phyloP scores from a whole-genome alignment of 495 filamentous ascomycete genomes.

The Talaromyces liani region DNA sequence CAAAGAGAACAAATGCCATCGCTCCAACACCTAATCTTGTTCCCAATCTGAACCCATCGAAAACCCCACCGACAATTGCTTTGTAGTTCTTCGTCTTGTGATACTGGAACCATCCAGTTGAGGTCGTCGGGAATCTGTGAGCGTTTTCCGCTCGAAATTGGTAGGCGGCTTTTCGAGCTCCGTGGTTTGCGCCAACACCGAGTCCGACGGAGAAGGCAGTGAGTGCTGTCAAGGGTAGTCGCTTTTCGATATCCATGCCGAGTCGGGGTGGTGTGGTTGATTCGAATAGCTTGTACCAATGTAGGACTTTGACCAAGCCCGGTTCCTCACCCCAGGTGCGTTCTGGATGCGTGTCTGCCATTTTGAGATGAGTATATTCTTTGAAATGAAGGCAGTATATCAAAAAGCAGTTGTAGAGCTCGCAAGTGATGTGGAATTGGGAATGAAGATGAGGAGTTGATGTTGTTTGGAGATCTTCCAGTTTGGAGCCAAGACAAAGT shows the following conservation, averaged over 20 bases:
- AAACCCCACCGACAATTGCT: conserved; percentile 61
- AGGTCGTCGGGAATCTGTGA: conserved; percentile 75
- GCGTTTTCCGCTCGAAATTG: conserved; percentile 92
- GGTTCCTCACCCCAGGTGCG: conserved; percentile 18
- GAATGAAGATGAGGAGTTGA: not conserved
- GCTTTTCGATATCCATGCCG: conserved; percentile 52
- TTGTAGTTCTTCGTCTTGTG: conserved; percentile 97
- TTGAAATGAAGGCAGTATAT: too few relatives aligned
- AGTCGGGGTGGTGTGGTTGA: conserved; percentile 48
- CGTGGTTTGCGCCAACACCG: conserved; percentile 62
- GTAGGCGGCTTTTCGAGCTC: conserved; percentile 62
- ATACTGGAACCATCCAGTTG: conserved; percentile 90
- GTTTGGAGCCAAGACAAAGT: not conserved
- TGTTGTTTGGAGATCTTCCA: not conserved
- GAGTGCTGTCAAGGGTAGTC: conserved; percentile 53
- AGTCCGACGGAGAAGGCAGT: conserved; percentile 59
- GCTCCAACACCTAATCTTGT: conserved; percentile 57
- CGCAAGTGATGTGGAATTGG: not conserved
- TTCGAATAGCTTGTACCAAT: conserved; percentile 38
- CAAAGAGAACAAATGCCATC: conserved; percentile 62
- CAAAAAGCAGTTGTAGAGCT: too few relatives aligned
- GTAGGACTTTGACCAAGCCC: conserved; percentile 22
- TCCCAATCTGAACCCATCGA: conserved; percentile 72
- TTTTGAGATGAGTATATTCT: not conserved
- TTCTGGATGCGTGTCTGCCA: conserved; percentile 8